These are phyloP conservation scores for Phytophthora fragariae DNA, from an alignment of 352 stramenopile species.

Conservation along the genomic window DNA sequence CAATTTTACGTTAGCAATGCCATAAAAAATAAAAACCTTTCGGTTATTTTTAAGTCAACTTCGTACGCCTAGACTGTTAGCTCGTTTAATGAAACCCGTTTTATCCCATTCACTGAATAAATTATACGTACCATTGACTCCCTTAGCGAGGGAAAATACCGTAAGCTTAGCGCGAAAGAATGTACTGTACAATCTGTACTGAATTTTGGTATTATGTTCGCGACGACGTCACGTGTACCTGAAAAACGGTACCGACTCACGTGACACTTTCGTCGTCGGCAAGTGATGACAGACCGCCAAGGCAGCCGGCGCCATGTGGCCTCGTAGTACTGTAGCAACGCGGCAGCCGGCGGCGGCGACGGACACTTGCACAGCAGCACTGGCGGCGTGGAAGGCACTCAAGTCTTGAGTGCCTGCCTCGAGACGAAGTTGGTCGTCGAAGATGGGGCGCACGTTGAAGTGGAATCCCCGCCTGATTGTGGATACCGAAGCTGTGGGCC, in stretches of 20 bases:
- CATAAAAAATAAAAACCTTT: too few relatives aligned
- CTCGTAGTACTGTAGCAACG: neutral
- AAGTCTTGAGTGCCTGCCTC: neutral
- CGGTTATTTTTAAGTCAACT: too few relatives aligned
- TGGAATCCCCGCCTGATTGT: constrained; percentile 8
- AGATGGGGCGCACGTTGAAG: neutral
- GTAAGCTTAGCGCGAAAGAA: too few relatives aligned
- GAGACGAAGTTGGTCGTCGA: neutral
- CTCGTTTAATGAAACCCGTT: too few relatives aligned
- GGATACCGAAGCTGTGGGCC: constrained; percentile 6
- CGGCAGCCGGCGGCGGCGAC: neutral
- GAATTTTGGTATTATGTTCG: too few relatives aligned
- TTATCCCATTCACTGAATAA: too few relatives aligned
- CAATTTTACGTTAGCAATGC: too few relatives aligned
- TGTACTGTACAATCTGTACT: too few relatives aligned
- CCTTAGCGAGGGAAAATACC: too few relatives aligned
- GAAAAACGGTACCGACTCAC: constrained; percentile 6
- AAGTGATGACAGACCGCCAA: neutral
- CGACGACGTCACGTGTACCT: constrained; percentile 14
- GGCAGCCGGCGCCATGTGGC: neutral
- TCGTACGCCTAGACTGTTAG: too few relatives aligned
- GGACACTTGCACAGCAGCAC: neutral
- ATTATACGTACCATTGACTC: too few relatives aligned
- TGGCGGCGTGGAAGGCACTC: too few relatives aligned
- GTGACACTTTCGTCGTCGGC: neutral